Base-by-base conservation (phyloP, 1,139 yeast genomes). In the Wickerhamiella infanticola region DNA sequence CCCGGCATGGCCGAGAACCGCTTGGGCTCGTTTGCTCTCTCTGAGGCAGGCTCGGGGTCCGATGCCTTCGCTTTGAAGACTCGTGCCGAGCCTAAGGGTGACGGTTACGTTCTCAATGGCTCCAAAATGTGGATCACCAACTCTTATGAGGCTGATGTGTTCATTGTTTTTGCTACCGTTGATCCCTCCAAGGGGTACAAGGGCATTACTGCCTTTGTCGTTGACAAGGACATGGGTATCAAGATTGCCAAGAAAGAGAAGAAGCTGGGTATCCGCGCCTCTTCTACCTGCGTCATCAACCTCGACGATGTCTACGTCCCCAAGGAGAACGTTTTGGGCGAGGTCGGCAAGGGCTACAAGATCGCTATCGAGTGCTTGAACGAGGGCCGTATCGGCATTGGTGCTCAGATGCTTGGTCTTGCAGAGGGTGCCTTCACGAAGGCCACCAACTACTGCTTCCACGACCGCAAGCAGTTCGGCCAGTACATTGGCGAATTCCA, bases 11-110 rank as follows among this genome's bases (percentile, higher is more conserved):
- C 71, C 13, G 47, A 56, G n/a, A 56, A 53, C 35, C 58, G 58
- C 43, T 62, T 67, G 9, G 72, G 72, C 36, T 59, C 70, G 4
- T 67, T 67, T 52, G 64, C 65, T 35, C 59, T 67, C 23, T 65
- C 70, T 24, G 72, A 67, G 53, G 59, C 70, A 13, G 56, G 63
- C n/a, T 62, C 69, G 1, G 72, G 72, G 11, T 64, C 69, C 5
- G 72, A 67, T 50, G 72, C 72, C n/a, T 67, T 67, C 53, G 72
- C 72, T 26, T 45, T 67, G 65, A 81, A 81, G 81, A 77, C 80
- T 74, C 83, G 77, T 67, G 66, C 63, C 50, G 55, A 60, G 56
- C 57, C 61, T 55, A 53, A 56, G 50, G 48, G 45, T 39, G 53
- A 41, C 49, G 69, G 68, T 40, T 65, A 62, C 51, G 62, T 65